Conservation (phyloP, 2,329 filamentous ascomycete genomes). For the Dothideomycetes sp. region DNA sequence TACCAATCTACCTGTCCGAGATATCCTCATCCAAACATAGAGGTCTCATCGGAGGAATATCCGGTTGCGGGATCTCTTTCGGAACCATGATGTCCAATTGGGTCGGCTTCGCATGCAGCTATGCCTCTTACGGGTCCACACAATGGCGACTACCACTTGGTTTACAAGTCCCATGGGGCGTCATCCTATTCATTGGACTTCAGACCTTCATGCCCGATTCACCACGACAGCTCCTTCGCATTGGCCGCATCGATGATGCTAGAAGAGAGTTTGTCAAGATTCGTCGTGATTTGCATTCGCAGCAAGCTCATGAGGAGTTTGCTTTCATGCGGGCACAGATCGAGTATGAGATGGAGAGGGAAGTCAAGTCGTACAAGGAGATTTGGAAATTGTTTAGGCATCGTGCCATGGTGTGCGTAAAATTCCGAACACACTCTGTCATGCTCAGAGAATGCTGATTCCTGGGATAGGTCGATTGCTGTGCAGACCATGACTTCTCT, state of each 20-base stretch:
- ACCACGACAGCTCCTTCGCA: constrained; percentile 44
- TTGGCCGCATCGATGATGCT: constrained; percentile 41
- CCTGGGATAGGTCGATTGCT: constrained; percentile 33
- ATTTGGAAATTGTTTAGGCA: constrained; percentile 45
- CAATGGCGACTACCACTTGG: constrained; percentile 49
- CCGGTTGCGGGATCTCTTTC: constrained; percentile 45
- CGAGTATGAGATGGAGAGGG: constrained; percentile 49
- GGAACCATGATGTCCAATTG: constrained; percentile 50
- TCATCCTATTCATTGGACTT: constrained; percentile 46
- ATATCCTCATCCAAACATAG: constrained; percentile 38
- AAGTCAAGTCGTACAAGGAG: constrained; percentile 44
- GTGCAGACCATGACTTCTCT: constrained; percentile 50
- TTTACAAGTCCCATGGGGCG: constrained; percentile 48
- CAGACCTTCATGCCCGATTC: constrained; percentile 49
- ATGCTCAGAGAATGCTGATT: neutral
- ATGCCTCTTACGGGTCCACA: constrained; percentile 42
- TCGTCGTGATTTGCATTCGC: constrained; percentile 36
- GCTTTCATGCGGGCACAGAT: constrained; percentile 39
- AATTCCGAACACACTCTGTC: neutral
- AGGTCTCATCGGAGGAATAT: constrained; percentile 43
- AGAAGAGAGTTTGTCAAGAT: constrained; percentile 41
- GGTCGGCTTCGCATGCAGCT: constrained; percentile 48
- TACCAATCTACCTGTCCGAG: constrained; percentile 48
- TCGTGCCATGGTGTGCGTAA: constrained; percentile 37
- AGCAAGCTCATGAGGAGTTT: constrained; percentile 44